These are phyloP conservation scores for Vinca minor DNA, from an alignment of 257 asterid genomes.

Conservation along the genomic window DNA sequence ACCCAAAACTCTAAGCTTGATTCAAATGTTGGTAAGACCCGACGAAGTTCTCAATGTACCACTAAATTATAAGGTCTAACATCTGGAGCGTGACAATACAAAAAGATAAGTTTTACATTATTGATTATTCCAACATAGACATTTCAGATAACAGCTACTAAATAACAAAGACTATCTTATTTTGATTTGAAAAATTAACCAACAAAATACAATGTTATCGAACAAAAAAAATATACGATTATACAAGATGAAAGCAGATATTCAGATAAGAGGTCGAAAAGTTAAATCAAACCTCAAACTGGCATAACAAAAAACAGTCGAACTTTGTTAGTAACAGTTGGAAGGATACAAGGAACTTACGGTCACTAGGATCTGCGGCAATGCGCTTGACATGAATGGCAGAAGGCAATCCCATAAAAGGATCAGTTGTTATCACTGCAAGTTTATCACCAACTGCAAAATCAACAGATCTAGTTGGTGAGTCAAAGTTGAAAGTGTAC, in stretches of 20 bases:
- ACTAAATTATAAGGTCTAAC: background rate
- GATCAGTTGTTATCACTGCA: constrained; percentile 80
- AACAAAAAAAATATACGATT: background rate
- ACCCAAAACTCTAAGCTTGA: background rate
- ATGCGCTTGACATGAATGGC: constrained; percentile 75
- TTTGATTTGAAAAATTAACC: background rate
- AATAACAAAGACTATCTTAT: background rate
- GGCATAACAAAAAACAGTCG: background rate
- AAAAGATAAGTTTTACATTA: background rate
- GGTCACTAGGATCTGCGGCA: constrained; percentile 49
- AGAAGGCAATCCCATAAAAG: constrained; percentile 70
- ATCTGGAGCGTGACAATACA: background rate
- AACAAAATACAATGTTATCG: background rate
- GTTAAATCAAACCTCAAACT: background rate
- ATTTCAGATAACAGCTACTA: background rate
- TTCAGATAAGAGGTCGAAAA: background rate
- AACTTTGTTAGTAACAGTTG: background rate
- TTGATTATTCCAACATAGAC: background rate
- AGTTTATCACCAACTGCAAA: constrained; percentile 70
- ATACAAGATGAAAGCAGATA: background rate
- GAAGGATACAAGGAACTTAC: constrained; percentile 34
- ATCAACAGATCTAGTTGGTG: constrained; percentile 81
- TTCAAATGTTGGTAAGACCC: background rate
- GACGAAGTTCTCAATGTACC: background rate
- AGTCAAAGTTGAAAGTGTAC: constrained; percentile 61